Percentiles rank a stretch among this genome's conserved stretches.
These are phyloP conservation scores for Silene vulgaris DNA, from an alignment of 179 eudicot genomes.

Conservation along the genomic window DNA sequence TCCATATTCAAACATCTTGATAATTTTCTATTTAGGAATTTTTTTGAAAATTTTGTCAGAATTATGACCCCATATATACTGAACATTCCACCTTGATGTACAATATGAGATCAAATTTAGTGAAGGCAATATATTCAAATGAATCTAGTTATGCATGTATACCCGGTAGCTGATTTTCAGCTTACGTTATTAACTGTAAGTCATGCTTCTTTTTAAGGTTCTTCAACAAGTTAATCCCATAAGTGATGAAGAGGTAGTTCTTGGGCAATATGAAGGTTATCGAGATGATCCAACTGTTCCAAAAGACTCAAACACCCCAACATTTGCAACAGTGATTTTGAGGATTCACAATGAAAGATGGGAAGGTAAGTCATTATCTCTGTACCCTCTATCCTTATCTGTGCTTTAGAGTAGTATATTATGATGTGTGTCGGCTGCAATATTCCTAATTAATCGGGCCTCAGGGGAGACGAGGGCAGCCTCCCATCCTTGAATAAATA, in stretches of 20 bases:
- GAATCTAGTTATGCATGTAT: not conserved
- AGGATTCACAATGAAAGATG: slow-evolving; percentile 95
- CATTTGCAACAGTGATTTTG: slow-evolving; percentile 85
- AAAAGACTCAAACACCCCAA: slow-evolving; percentile 80
- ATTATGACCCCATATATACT: no score
- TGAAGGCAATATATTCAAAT: not conserved
- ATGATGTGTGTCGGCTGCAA: slow-evolving; percentile 6
- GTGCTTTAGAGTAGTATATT: slow-evolving; percentile 2
- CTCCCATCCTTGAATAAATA: no score
- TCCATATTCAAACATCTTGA: no score
- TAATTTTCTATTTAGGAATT: no score
- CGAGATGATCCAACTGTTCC: slow-evolving; percentile 94
- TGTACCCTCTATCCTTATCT: not conserved
- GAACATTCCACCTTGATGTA: no score
- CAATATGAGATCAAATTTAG: no score
- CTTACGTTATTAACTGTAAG: not conserved
- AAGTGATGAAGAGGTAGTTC: slow-evolving; percentile 82
- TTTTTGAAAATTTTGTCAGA: no score
- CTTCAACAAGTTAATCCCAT: slow-evolving; percentile 79
- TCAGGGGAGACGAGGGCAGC: not conserved
- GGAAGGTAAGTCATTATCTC: slow-evolving; percentile 59
- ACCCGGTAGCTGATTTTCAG: not conserved
- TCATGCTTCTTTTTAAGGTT: slow-evolving; percentile 41
- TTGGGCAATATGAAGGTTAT: slow-evolving; percentile 95
- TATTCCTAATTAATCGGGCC: not conserved